These are phyloP conservation scores for Globisporangium canariense DNA, from an alignment of 352 stramenopile species.

Conservation along the genomic window DNA sequence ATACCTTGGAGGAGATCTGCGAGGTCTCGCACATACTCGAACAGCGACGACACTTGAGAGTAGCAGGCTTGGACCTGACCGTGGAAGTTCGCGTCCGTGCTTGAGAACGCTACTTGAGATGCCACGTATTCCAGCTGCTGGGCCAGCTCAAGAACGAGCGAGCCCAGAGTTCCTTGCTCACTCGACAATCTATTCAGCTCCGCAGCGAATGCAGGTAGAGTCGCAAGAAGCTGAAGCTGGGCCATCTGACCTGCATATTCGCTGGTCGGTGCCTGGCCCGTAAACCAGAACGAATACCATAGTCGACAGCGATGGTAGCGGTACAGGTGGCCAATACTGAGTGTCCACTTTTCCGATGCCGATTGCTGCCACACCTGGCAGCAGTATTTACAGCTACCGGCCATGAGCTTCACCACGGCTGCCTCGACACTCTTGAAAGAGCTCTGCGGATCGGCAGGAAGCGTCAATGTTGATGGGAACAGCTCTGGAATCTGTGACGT, in stretches of 20 bases:
- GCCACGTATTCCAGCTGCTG: slow-evolving; percentile 53
- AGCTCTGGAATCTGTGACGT: slow-evolving; percentile 30
- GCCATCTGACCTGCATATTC: slow-evolving; percentile 18
- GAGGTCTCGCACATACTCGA: slow-evolving; percentile 35
- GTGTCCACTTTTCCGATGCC: slow-evolving; percentile 6
- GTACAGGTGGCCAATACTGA: slow-evolving; percentile 6
- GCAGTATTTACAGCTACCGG: slow-evolving; percentile 3
- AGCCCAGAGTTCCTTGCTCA: slow-evolving; percentile 32
- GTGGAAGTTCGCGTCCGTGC: slow-evolving; percentile 25
- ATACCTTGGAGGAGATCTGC: slow-evolving; percentile 53
- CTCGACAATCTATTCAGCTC: slow-evolving; percentile 33
- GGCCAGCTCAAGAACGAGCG: slow-evolving; percentile 36
- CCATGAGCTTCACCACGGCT: slow-evolving; percentile 7
- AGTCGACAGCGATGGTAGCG: slow-evolving; percentile 28
- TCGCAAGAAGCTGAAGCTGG: slow-evolving; percentile 34
- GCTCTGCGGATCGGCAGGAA: slow-evolving; percentile 9
- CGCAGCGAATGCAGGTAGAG: slow-evolving; percentile 36
- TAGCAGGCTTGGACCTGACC: slow-evolving; percentile 35
- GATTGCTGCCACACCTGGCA: slow-evolving; percentile 2
- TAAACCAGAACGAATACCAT: slow-evolving; percentile 41
- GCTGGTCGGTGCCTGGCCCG: background rate
- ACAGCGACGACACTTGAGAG: slow-evolving; percentile 27
- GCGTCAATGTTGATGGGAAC: slow-evolving; percentile 25
- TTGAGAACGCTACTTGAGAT: slow-evolving; percentile 22
- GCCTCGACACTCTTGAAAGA: slow-evolving; percentile 5